phyloP scores from a whole-genome alignment of 495 filamentous ascomycete species.

The Aspergillus asperescens region DNA sequence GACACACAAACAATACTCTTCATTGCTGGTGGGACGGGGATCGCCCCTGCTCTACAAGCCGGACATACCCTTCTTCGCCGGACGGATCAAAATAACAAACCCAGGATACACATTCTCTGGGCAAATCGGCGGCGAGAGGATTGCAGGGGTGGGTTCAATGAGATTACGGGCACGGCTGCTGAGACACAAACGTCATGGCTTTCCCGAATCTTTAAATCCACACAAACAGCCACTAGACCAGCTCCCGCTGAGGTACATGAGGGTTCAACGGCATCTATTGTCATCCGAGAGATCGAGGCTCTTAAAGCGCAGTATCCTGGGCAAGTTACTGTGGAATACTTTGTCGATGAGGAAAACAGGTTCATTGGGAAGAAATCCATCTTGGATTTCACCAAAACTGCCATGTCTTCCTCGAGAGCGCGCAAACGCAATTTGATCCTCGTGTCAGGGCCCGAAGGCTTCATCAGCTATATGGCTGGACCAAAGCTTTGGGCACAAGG shows the following conservation, averaged over 20 bases:
- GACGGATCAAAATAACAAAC: slow-evolving; percentile 19
- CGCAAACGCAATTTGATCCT: slow-evolving; percentile 57
- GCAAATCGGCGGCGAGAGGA: slow-evolving; percentile 57
- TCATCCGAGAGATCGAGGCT: slow-evolving; percentile 58
- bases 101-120: slow-evolving; percentile 61
- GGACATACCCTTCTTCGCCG: slow-evolving; percentile 52
- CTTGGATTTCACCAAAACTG: slow-evolving; percentile 26
- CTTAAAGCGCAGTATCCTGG: slow-evolving; percentile 51
- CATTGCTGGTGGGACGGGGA: slow-evolving; percentile 88
- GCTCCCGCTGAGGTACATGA: neutral
- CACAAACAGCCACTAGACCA: neutral
- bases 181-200: slow-evolving; percentile 30
- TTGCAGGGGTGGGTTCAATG: slow-evolving; percentile 43
- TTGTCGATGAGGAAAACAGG: slow-evolving; percentile 68
- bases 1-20: slow-evolving; percentile 62
- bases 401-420: slow-evolving; percentile 13
- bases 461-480: slow-evolving; percentile 73
- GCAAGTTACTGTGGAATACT: slow-evolving; percentile 61
- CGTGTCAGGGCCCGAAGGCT: slow-evolving; percentile 86
- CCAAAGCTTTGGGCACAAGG: slow-evolving; percentile 68
- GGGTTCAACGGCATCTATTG: slow-evolving; percentile 23
- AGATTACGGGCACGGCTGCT: slow-evolving; percentile 22
- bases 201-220: slow-evolving; percentile 24
- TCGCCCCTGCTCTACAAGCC: slow-evolving; percentile 83
- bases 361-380: slow-evolving; percentile 55